Percentiles rank a stretch among this genome's conserved stretches.
phyloP scores from a whole-genome alignment of 1,139 yeast genomes.

The Saccharomycopsis hybrid region DNA sequence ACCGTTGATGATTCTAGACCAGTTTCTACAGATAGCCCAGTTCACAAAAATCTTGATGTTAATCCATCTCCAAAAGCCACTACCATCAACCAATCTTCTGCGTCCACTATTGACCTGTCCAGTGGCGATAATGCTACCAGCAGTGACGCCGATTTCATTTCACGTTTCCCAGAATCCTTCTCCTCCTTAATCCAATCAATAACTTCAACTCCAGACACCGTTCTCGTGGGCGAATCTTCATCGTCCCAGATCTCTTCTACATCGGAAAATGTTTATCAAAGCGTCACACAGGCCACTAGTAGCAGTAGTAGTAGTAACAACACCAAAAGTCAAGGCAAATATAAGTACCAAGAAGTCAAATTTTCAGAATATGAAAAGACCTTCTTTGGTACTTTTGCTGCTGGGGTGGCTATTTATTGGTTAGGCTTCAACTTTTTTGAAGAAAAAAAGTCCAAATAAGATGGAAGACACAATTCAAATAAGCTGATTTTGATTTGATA shows the following conservation, averaged over 20 bases:
- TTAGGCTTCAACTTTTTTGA: not conserved
- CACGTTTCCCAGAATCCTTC: not conserved
- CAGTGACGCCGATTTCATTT: not conserved
- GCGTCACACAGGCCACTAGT: not conserved
- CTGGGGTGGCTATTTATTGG: constrained; percentile 8
- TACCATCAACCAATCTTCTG: not conserved
- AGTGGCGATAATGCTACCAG: not conserved
- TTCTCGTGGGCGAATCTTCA: not conserved
- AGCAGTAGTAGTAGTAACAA: not conserved
- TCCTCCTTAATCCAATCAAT: not conserved
- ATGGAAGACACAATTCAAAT: too few relatives aligned
- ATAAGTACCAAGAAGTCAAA: constrained; percentile 4
- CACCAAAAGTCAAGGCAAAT: not conserved
- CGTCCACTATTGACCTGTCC: not conserved
- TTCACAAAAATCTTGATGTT: not conserved
- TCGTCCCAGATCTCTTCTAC: not conserved
- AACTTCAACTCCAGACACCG: constrained; percentile 6
- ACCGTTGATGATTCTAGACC: constrained; percentile 5
- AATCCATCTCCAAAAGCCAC: not conserved
- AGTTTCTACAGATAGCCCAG: constrained; percentile 3
- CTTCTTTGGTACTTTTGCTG: constrained; percentile 7
- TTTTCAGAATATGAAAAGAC: constrained; percentile 11
- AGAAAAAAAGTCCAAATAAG: not conserved
- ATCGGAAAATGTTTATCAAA: not conserved
- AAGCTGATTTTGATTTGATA: too few relatives aligned